phyloP scores from a whole-genome alignment of 2,329 filamentous ascomycete species.

The Xylariaceae sp. region DNA sequence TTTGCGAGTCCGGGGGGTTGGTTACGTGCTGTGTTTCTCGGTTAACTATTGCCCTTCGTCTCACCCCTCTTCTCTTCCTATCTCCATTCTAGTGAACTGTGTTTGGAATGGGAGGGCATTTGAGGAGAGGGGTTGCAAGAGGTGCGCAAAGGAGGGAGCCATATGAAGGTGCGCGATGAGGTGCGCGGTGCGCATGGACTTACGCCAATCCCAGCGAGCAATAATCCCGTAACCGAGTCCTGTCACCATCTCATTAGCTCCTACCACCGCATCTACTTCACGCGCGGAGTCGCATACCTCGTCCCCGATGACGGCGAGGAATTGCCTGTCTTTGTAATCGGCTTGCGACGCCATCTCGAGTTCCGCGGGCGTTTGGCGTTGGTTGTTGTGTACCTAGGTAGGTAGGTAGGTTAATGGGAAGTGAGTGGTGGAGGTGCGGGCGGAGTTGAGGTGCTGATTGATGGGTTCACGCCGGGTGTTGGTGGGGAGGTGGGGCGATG shows the following conservation, averaged over 20 bases:
- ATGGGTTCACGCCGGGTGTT: too few relatives aligned
- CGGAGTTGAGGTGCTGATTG: neutral
- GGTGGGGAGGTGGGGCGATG: too few relatives aligned
- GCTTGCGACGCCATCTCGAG: conserved; percentile 45
- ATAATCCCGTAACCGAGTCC: conserved; percentile 93
- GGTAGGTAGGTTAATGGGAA: neutral
- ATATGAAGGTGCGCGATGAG: too few relatives aligned
- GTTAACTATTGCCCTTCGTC: too few relatives aligned
- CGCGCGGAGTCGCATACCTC: conserved; percentile 63
- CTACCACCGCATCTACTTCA: neutral
- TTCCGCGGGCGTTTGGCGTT: neutral
- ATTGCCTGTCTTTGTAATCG: conserved; percentile 80
- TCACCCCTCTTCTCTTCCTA: neutral
- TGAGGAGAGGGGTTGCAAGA: too few relatives aligned
- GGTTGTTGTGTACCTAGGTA: neutral
- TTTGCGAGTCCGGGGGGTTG: conserved; percentile 78
- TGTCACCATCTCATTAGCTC: too few relatives aligned
- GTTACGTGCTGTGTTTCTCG: conserved; percentile 69
- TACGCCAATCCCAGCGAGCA: conserved; percentile 93
- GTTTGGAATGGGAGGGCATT: too few relatives aligned
- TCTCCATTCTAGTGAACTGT: neutral
- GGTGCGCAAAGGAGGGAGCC: too few relatives aligned
- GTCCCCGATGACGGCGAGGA: conserved; percentile 95
- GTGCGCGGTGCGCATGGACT: conserved; percentile 18
- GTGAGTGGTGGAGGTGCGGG: too few relatives aligned